Evolutionary conservation across 202 grass and related monocot species (phyloP).

Genomic region (Hordeum pubiflorum): DNA sequence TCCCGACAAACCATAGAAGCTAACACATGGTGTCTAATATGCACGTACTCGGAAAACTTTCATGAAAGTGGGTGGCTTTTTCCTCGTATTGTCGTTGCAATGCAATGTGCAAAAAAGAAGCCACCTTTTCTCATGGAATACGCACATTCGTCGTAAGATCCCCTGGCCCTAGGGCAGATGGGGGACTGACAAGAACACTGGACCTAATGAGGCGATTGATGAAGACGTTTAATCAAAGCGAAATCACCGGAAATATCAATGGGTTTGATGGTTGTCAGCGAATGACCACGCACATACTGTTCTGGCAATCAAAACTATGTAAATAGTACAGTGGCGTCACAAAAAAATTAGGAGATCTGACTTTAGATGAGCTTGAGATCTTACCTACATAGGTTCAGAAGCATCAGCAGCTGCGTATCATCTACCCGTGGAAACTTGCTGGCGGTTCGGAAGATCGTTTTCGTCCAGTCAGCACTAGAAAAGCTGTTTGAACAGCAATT

Average conservation of each 20-base stretch:
- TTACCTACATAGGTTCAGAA: neutral
- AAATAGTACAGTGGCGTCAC: neutral
- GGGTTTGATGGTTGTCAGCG: neutral
- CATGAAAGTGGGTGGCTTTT: neutral
- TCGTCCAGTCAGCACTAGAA: constrained; percentile 20
- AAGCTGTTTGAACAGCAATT: neutral
- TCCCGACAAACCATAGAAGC: constrained; percentile 14
- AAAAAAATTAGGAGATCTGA: neutral
- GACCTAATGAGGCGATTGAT: constrained; percentile 21
- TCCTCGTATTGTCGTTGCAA: neutral
- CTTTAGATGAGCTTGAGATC: neutral
- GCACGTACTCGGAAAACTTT: neutral
- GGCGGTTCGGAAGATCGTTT: neutral
- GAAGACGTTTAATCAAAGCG: constrained; percentile 10
- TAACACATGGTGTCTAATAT: constrained; percentile 9
- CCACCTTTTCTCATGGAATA: constrained; percentile 4
- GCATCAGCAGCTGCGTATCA: neutral
- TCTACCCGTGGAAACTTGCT: neutral
- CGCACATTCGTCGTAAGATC: neutral
- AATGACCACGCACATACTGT: neutral
- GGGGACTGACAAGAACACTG: constrained; percentile 17
- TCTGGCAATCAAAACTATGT: neutral
- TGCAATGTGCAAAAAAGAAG: neutral
- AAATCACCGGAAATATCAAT: neutral
- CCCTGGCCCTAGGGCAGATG: neutral